Evolutionary conservation across 2,329 filamentous ascomycete genomes (phyloP).

Genomic region (Phaeophleospora eucalypticola): DNA sequence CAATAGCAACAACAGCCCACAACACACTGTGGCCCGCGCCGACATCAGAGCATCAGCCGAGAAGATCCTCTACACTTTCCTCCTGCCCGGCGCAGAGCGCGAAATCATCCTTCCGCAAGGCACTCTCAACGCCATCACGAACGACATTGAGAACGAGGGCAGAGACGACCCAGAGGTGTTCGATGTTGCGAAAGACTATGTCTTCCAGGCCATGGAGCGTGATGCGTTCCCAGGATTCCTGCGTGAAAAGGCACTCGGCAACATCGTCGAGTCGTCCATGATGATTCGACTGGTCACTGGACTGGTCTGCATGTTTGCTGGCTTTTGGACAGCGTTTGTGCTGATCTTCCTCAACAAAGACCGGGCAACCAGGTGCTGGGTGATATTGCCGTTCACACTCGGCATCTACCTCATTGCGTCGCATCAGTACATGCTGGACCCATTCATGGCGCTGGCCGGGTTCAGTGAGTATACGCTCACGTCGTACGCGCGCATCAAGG

Average conservation of each 20-base stretch:
- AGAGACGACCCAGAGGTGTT: constrained; percentile 97
- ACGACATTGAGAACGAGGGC: constrained; percentile 82
- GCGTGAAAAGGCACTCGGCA: constrained; percentile 89
- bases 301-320: constrained; percentile 80
- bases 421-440: constrained; percentile 94
- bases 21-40: constrained; percentile 76
- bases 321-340: constrained; percentile 89
- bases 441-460: constrained; percentile 80
- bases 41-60: constrained; percentile 92
- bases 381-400: constrained; percentile 86
- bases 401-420: constrained; percentile 85
- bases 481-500: constrained; percentile 80
- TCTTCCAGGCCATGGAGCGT: constrained; percentile 98
- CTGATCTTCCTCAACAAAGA: constrained; percentile 85
- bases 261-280: constrained; percentile 86
- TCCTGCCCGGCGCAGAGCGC: constrained; percentile 89
- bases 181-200: constrained; percentile 95
- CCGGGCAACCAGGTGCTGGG: constrained; percentile 74
- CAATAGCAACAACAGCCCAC: constrained; percentile 76
- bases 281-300: constrained; percentile 82
- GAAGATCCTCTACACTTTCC: constrained; percentile 97
- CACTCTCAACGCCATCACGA: constrained; percentile 81
- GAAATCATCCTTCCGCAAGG: constrained; percentile 89
- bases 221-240: constrained; percentile 98
- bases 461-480: constrained; percentile 96